Base-by-base conservation (phyloP, 352 stramenopile genomes). In the Peronospora destructor region DNA sequence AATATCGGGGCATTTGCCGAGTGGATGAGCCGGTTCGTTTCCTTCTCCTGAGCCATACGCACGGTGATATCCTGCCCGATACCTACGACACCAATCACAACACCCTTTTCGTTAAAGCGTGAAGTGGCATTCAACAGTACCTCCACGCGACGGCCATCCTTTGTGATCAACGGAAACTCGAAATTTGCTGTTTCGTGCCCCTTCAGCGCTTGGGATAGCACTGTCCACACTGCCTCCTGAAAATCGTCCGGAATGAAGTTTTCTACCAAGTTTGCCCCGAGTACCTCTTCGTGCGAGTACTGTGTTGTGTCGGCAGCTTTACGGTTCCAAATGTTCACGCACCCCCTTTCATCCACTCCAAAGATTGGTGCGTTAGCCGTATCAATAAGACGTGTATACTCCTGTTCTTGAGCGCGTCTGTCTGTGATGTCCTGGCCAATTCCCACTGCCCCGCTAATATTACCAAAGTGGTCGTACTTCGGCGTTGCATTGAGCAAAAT, bases 381-480 rank as follows among this genome's bases (percentile, higher is more conserved):
- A 44, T 65, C 50, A 28, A 67, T 67, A 9, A 67, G 45, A 16
- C 59, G 53, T 17, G 53, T 69, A 56, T 84, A 84, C 14, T 84
- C 74, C 38, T 82, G 73, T 25, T 84, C 73, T 50, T 84, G 71
- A 14, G 68, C 66, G 17, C 74, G 76, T 51, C 78, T 75, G 30
- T 84, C 70, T 10, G 78, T 90, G 45, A 90, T 86, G 51, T 87
- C 78, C 30, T 87, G 76, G 8, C 78, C 78, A 40, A 90, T 90
- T 26, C 76, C 72, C 6, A 87, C 78, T 3, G 79, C 66, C 1
- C 79, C 77, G 9, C 79, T 59, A 43, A 86, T 80, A 3, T 84
- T 64, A 5, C 75, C 75, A 6, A 70, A 69, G 23, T 86, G 71
- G 28, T 89, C 74, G 44, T 82, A 84, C 3, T 73, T 67, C 5